A percentile compares a stretch with the other conserved stretches of the same genome.
Evolutionary conservation across 106 monocot genomes (phyloP).

Genomic region (Phalaenopsis equestris): DNA sequence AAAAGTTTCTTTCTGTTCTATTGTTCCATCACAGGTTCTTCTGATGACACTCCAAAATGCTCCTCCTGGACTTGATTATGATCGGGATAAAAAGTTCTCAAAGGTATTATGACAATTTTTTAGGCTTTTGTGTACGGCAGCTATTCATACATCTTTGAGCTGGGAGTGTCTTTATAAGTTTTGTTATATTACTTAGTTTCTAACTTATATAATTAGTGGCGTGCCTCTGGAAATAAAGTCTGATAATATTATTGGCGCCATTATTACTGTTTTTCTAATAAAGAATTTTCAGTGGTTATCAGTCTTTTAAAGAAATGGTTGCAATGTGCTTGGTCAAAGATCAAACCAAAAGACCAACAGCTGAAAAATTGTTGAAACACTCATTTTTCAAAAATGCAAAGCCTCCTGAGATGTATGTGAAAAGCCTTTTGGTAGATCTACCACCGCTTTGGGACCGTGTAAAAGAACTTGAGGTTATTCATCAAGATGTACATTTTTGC

Average conservation of each 20-base stretch:
- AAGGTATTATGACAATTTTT: conserved; percentile 31
- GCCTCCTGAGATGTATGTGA: conserved; percentile 65
- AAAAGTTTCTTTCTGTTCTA: background rate
- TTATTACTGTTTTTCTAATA: conserved; percentile 42
- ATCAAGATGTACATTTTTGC: background rate
- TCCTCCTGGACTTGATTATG: conserved; percentile 57
- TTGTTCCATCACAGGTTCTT: conserved; percentile 24
- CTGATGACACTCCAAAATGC: conserved; percentile 60
- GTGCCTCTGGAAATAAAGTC: no score
- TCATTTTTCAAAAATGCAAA: conserved; percentile 79
- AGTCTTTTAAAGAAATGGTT: conserved; percentile 98
- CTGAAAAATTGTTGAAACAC: conserved; percentile 79
- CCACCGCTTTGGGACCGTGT: conserved; percentile 94
- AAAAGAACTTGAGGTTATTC: conserved; percentile 73
- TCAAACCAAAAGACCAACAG: conserved; percentile 91
- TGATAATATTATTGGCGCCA: background rate
- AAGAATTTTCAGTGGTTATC: conserved; percentile 57
- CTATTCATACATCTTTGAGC: background rate
- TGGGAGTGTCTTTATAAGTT: background rate
- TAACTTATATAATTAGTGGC: background rate
- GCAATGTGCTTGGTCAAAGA: conserved; percentile 99
- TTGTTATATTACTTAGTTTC: background rate
- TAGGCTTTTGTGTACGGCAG: background rate
- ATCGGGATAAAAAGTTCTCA: conserved; percentile 48
- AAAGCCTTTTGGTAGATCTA: conserved; percentile 54